Evolutionary conservation across 1,284 basidiomycete genomes (phyloP).

Genomic region (Cutaneotrichosporon dermatis): DNA sequence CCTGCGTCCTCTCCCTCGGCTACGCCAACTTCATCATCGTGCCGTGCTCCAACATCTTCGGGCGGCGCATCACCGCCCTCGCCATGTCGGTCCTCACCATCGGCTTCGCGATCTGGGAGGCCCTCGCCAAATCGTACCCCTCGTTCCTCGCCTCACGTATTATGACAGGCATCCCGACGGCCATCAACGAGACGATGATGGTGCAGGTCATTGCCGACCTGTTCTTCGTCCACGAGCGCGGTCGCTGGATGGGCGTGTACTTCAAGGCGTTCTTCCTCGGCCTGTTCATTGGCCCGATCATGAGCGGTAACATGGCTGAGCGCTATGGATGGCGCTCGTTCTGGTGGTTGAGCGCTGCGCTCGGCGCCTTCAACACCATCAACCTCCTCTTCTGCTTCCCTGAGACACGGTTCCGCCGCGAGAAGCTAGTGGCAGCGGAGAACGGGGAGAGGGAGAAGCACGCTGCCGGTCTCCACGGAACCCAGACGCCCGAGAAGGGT

Average conservation of each 20-base stretch:
- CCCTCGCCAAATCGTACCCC: conserved; percentile 4
- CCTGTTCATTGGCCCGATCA: conserved; percentile 16
- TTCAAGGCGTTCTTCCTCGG: conserved; percentile 15
- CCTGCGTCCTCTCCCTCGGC: conserved; percentile 11
- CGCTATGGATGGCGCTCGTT: conserved; percentile 13
- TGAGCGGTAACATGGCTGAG: conserved; percentile 12
- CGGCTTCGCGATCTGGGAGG: conserved; percentile 15
- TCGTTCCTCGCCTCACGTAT: conserved; percentile 6
- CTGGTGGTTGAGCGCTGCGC: conserved; percentile 10
- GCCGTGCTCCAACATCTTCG: conserved; percentile 19
- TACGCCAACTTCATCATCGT: conserved; percentile 21
- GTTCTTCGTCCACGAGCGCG: conserved; percentile 21
- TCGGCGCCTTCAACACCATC: conserved; percentile 6
- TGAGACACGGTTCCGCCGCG: conserved; percentile 12
- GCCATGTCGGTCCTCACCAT: conserved; percentile 4
- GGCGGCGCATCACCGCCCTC: conserved; percentile 11
- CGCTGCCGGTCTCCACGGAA: neutral
- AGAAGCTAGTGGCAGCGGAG: neutral
- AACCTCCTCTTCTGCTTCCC: conserved; percentile 9
- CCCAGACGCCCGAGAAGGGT: neutral
- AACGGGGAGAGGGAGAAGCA: neutral
- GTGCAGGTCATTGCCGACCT: conserved; percentile 17
- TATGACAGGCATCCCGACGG: conserved; percentile 14
- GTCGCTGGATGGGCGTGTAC: conserved; percentile 15
- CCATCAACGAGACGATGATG: conserved; percentile 12